A percentile compares a stretch with the other conserved stretches of the same genome.
phyloP scores from a whole-genome alignment of 805 yeast species.

The Spencermartinsiella europaea region DNA sequence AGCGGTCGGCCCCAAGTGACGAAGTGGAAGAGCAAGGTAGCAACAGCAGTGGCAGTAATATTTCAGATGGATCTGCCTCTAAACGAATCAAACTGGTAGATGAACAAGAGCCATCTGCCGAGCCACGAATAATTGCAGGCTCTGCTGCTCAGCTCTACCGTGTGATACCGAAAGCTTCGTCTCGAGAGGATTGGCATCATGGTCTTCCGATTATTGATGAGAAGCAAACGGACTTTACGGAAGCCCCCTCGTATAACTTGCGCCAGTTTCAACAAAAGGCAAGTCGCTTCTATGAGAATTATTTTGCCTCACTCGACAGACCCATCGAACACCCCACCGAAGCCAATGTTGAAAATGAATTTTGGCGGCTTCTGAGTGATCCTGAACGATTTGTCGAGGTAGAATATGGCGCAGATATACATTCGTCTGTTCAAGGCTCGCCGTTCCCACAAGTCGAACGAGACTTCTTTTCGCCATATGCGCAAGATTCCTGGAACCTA shows the following conservation, averaged over 20 bases:
- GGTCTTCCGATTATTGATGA: conserved; percentile 38
- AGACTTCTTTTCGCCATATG: conserved; percentile 12
- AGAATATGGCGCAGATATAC: conserved; percentile 83
- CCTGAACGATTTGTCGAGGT: conserved; percentile 50
- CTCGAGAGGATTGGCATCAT: conserved; percentile 38
- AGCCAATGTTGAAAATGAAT: conserved; percentile 51
- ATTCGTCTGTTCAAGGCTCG: conserved; percentile 58
- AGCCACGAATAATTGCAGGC: neutral
- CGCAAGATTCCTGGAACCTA: conserved; percentile 66
- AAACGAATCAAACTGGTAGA: neutral
- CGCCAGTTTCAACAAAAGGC: conserved; percentile 57
- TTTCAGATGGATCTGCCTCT: neutral
- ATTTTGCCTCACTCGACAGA: conserved; percentile 9
- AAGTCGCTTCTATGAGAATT: conserved; percentile 33
- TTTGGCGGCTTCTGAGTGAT: conserved; percentile 54
- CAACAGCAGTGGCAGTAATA: no score
- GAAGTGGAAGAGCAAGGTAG: neutral
- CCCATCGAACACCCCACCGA: conserved; percentile 11
- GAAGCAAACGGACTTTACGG: conserved; percentile 35
- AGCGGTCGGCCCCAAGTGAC: neutral
- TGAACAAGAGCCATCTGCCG: neutral
- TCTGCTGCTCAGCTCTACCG: neutral
- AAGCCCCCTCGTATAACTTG: conserved; percentile 49
- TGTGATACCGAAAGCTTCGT: neutral
- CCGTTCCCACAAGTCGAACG: conserved; percentile 59